phyloP scores from a whole-genome alignment of 2,329 filamentous ascomycete genomes.

The Penicillium vulpinum region DNA sequence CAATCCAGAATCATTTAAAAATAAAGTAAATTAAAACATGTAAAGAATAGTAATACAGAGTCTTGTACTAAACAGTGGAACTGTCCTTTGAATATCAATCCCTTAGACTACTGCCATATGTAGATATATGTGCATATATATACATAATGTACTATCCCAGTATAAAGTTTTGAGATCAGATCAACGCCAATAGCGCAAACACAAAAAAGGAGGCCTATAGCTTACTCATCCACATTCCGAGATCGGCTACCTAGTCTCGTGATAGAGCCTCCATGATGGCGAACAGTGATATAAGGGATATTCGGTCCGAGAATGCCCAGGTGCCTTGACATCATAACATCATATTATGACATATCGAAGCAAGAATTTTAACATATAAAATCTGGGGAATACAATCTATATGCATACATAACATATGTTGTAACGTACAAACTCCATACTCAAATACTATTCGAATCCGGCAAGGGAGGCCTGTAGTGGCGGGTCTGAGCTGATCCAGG shows the following conservation, averaged over 20 bases:
- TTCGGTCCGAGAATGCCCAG: not conserved
- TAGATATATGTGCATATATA: not conserved
- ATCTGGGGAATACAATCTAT: not conserved
- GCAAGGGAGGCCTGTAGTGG: not conserved
- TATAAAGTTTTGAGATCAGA: not conserved
- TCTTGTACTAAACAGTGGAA: not conserved
- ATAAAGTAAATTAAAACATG: not conserved
- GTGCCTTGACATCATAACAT: constrained; percentile 4
- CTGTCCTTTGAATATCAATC: not conserved
- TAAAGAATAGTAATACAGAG: not conserved
- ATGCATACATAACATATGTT: too few species aligned
- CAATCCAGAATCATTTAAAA: too few species aligned
- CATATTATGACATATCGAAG: not conserved
- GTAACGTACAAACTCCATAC: too few species aligned
- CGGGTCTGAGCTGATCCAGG: not conserved
- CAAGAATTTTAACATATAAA: not conserved
- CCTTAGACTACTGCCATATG: not conserved
- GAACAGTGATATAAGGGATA: not conserved
- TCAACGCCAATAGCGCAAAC: not conserved
- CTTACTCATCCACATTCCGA: constrained; percentile 1
- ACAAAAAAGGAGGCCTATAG: not conserved
- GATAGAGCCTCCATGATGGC: not conserved
- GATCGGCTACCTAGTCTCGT: not conserved
- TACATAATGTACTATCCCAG: too few species aligned
- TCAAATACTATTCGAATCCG: not conserved